These are phyloP conservation scores for Neodidymelliopsis sp. DNA, from an alignment of 2,329 filamentous ascomycete species.

Conservation along the genomic window DNA sequence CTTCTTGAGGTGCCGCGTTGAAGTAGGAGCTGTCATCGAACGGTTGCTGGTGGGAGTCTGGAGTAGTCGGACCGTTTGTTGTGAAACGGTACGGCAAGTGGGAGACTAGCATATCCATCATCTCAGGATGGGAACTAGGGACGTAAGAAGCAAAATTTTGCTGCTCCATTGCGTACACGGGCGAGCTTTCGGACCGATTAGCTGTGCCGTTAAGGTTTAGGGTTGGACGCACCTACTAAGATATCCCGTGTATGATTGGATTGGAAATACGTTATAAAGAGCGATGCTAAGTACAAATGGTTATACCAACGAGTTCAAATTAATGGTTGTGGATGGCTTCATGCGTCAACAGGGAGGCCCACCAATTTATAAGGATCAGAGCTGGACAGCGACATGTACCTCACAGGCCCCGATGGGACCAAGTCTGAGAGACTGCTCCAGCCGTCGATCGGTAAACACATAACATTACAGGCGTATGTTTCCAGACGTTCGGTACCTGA, in stretches of 20 bases:
- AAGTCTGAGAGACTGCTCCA: constrained; percentile 20
- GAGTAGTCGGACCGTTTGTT: constrained; percentile 5
- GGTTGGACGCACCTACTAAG: constrained; percentile 1
- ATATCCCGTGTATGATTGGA: not conserved
- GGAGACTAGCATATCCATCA: constrained; percentile 9
- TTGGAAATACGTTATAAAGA: not conserved
- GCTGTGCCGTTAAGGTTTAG: constrained; percentile 4
- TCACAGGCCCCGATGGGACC: constrained; percentile 8
- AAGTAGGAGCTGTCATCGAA: constrained; percentile 13
- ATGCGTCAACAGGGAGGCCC: not conserved
- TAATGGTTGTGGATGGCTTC: constrained; percentile 1
- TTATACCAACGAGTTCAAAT: not conserved
- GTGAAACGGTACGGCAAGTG: constrained; percentile 1
- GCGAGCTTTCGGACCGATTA: constrained; percentile 10
- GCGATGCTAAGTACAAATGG: not conserved
- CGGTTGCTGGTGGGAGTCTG: constrained; percentile 9
- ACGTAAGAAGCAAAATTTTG: constrained; percentile 15
- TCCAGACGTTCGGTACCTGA: constrained; percentile 28
- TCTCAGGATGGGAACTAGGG: constrained; percentile 17
- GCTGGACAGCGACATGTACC: constrained; percentile 3
- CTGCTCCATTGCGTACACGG: constrained; percentile 17
- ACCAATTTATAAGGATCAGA: constrained; percentile 19
- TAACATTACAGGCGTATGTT: constrained; percentile 4
- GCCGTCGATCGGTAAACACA: constrained; percentile 20
- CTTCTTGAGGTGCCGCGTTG: constrained; percentile 3